Base-by-base conservation (phyloP, 371 early-diverging fungal species). In the Rhizopus delemar region DNA sequence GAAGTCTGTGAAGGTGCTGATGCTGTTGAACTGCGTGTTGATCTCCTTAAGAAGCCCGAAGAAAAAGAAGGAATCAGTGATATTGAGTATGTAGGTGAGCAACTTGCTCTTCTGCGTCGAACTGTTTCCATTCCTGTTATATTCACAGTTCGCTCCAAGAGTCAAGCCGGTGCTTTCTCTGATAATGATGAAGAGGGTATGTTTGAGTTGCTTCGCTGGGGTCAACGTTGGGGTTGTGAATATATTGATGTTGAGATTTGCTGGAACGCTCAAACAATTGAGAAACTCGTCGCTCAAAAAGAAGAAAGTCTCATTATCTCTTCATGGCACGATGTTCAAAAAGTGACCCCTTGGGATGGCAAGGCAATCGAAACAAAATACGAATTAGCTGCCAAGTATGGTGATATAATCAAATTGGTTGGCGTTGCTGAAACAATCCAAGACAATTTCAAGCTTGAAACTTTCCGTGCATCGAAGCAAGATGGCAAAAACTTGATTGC, bases 1-100 rank as follows among this genome's bases (percentile, higher is more conserved):
- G 70, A 78, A 29, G 71, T 94, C 38, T 84, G 88, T 6, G 86
- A 89, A 48, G 96, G 96, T 6, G 82, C 88, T 0, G 91, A 94
- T 63, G 96, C 94, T 16, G 82, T 98, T 46, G 98, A 98, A 77
- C 73, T 97, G 43, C 92, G 98, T 32, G 96, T 91, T 2, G 98
- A 98, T 70, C 75, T 97, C 31, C 75, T 98, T 41, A 56, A 75
- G 53, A 68, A 68, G 13, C 78, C 82, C 5, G 81, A 80, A 33
- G 60, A 75, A 36, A 57, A 59, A 45, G 65, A 66, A 6, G 57
- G 61, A 13, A 65, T 63, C 36, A 59, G 72, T 12, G 78, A 83
- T 46, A 73, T 82, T 5, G 88, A 89, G 15, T 90, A 85, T 60
- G 85, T 94, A 41, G 88, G 85, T 32, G 72, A 83, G 32, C 96